Conservation (phyloP, 805 yeast species). For the Ogataea nonfermentans region DNA sequence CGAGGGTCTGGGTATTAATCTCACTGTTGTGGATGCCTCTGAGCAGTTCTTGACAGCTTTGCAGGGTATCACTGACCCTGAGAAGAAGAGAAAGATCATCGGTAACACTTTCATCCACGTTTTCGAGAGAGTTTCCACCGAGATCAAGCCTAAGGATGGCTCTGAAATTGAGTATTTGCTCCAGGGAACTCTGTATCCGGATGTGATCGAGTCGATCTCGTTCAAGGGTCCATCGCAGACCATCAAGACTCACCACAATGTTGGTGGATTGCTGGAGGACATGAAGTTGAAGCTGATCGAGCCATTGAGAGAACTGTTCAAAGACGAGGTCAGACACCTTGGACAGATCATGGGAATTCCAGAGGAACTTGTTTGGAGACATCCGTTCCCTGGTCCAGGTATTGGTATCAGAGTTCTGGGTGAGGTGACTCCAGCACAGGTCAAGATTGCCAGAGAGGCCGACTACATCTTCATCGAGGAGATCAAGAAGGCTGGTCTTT, state of each 20-base stretch:
- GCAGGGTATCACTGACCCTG: constrained; percentile 96
- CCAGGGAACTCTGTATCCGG: constrained; percentile 98
- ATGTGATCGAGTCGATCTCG: constrained; percentile 96
- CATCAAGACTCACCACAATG: constrained; percentile 98
- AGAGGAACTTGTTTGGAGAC: constrained; percentile 98
- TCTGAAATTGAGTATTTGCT: constrained; percentile 87
- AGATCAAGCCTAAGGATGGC: constrained; percentile 85
- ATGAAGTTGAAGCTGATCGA: constrained; percentile 98
- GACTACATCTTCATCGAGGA: constrained; percentile 95
- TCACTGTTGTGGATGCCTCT: constrained; percentile 91
- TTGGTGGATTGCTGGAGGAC: constrained; percentile 95
- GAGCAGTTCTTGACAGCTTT: constrained; percentile 84
- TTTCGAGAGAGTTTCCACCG: constrained; percentile 93
- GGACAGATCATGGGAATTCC: constrained; percentile 96
- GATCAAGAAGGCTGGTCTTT: constrained; percentile 88
- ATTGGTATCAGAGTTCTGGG: constrained; percentile 97
- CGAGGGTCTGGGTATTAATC: constrained; percentile 90
- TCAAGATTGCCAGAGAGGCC: constrained; percentile 96
- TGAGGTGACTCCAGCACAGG: constrained; percentile 91
- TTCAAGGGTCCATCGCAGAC: constrained; percentile 99
- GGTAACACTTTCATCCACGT: constrained; percentile 98
- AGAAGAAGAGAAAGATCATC: constrained; percentile 96
- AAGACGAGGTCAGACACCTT: constrained; percentile 96
- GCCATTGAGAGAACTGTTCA: constrained; percentile 97
- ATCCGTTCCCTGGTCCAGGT: constrained; percentile 99